Conservation (phyloP, 495 filamentous ascomycete genomes). For the Aspergillus biplanus region DNA sequence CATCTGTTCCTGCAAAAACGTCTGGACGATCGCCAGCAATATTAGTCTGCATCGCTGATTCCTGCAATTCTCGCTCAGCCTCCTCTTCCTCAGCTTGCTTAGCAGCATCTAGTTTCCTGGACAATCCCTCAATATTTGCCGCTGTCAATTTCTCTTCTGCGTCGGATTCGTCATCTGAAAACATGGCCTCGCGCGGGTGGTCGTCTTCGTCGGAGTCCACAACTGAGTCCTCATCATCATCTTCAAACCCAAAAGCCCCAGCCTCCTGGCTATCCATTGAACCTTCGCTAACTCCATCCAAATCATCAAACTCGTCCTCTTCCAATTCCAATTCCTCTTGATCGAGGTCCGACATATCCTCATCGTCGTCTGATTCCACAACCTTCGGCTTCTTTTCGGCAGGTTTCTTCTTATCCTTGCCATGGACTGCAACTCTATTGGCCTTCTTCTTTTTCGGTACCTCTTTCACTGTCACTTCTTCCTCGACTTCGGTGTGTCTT, state of each 20-base stretch:
- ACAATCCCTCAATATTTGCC: slow-evolving; percentile 92
- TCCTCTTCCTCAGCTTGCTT: slow-evolving; percentile 73
- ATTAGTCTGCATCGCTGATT: slow-evolving; percentile 92
- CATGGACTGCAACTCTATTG: slow-evolving; percentile 41
- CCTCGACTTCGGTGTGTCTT: slow-evolving; percentile 55
- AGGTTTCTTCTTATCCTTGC: slow-evolving; percentile 39
- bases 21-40: slow-evolving; percentile 80
- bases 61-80: slow-evolving; percentile 65
- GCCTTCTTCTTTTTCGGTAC: slow-evolving; percentile 52
- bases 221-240: slow-evolving; percentile 65
- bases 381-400: slow-evolving; percentile 40
- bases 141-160: slow-evolving; percentile 91
- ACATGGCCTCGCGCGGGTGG: slow-evolving; percentile 64
- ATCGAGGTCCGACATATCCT: slow-evolving; percentile 24
- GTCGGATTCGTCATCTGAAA: slow-evolving; percentile 94
- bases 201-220: slow-evolving; percentile 76
- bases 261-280: slow-evolving; percentile 57
- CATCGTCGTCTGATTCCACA: slow-evolving; percentile 47
- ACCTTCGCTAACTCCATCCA: slow-evolving; percentile 51
- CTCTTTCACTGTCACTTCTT: slow-evolving; percentile 40
- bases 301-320: slow-evolving; percentile 58
- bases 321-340: slow-evolving; percentile 35
- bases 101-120: slow-evolving; percentile 75
- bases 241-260: slow-evolving; percentile 51
- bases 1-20: slow-evolving; percentile 64